Percentiles rank a stretch among this genome's conserved stretches.
Conservation (phyloP, 1,284 basidiomycete species). For the Taiwanofungus camphoratus region DNA sequence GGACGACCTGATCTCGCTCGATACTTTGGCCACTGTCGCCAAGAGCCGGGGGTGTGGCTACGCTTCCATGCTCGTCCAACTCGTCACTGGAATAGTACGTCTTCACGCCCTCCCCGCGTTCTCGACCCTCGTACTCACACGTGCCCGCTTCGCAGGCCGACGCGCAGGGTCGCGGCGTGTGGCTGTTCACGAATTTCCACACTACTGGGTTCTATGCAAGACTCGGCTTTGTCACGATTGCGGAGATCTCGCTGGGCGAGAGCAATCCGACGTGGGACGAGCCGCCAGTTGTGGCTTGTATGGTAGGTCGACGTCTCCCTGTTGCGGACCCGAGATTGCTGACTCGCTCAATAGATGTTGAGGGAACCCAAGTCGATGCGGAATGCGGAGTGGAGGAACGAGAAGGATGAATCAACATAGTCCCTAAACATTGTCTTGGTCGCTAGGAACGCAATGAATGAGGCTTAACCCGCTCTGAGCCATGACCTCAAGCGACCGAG, state of each 20-base stretch:
- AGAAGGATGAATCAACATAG: too few species aligned
- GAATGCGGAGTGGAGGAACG: neutral
- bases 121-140: neutral
- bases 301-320: neutral
- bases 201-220: slow-evolving; percentile 4
- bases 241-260: neutral
- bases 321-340: neutral
- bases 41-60: neutral
- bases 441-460: too few species aligned
- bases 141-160: neutral
- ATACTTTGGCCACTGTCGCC: neutral
- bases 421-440: too few species aligned
- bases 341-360: neutral
- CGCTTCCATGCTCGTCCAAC: neutral
- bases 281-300: slow-evolving; percentile 1
- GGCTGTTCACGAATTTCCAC: slow-evolving; percentile 1
- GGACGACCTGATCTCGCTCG: neutral
- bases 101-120: neutral
- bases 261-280: slow-evolving; percentile 6
- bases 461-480: too few species aligned
- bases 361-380: slow-evolving; percentile 1
- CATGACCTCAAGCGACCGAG: too few species aligned
- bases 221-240: slow-evolving; percentile 1
- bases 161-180: slow-evolving; percentile 2
- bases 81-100: neutral